Evolutionary conservation across 1,284 basidiomycete genomes (phyloP).

Genomic region (Cryptococcus sp.): DNA sequence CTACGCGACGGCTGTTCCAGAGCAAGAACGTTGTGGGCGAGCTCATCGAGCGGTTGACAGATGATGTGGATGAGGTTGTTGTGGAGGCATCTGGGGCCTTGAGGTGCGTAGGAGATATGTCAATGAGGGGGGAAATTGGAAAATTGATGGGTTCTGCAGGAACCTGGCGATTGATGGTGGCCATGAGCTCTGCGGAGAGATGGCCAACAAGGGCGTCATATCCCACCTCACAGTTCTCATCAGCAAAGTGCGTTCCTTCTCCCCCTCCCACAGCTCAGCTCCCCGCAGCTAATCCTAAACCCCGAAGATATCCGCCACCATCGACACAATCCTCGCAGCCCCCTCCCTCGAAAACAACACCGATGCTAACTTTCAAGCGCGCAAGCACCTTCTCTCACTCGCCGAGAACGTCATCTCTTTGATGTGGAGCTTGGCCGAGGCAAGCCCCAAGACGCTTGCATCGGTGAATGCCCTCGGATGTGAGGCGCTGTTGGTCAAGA

Average conservation of each 20-base stretch:
- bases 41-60: constrained; percentile 75
- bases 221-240: constrained; percentile 52
- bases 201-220: constrained; percentile 92
- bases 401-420: constrained; percentile 86
- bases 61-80: constrained; percentile 78
- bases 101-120: constrained; percentile 54
- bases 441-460: constrained; percentile 82
- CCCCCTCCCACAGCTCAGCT: not conserved
- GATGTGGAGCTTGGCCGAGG: constrained; percentile 80
- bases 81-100: constrained; percentile 80
- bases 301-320: constrained; percentile 66
- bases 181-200: constrained; percentile 87
- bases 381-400: constrained; percentile 76
- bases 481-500: constrained; percentile 76
- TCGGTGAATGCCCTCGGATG: constrained; percentile 76
- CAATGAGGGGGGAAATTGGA: not conserved
- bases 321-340: constrained; percentile 62
- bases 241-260: constrained; percentile 31
- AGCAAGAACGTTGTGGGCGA: constrained; percentile 84
- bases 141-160: constrained; percentile 51
- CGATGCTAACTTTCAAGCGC: constrained; percentile 58
- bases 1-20: constrained; percentile 79
- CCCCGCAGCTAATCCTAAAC: constrained; percentile 8
- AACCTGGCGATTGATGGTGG: constrained; percentile 93
- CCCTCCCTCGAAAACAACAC: constrained; percentile 13